A percentile compares a stretch with the other conserved stretches of the same genome.
Conservation (phyloP, 2,329 filamentous ascomycete species). For the Colletotrichum limetticola region DNA sequence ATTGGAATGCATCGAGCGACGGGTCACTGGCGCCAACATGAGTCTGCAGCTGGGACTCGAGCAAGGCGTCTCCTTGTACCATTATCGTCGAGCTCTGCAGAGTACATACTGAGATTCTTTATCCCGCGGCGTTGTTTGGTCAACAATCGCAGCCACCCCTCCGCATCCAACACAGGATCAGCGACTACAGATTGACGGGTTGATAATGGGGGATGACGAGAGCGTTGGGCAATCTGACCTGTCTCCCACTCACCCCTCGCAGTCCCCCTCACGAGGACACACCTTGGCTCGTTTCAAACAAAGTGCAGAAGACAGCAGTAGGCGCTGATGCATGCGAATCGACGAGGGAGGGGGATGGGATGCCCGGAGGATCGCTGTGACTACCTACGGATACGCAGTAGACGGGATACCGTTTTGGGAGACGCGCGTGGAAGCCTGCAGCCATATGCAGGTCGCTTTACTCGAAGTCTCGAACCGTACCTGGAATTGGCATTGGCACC, state of each 20-base stretch:
- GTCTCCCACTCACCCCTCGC: neutral
- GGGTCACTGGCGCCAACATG: constrained; percentile 7
- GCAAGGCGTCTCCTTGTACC: constrained; percentile 3
- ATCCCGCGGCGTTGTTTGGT: neutral
- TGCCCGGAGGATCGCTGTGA: neutral
- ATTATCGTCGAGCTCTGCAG: neutral
- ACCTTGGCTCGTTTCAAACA: constrained; percentile 30
- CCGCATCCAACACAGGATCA: neutral
- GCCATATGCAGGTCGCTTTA: constrained; percentile 19
- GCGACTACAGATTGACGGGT: neutral
- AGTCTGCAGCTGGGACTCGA: neutral
- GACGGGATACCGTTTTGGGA: constrained; percentile 23
- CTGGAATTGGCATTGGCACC: constrained; percentile 9
- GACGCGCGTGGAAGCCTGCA: constrained; percentile 21
- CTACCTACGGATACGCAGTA: neutral
- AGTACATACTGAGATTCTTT: neutral
- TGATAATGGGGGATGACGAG: constrained; percentile 4
- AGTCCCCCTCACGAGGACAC: neutral
- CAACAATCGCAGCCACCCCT: neutral
- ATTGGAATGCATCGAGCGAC: neutral
- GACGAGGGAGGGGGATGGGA: neutral
- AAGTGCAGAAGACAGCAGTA: neutral
- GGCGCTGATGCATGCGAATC: constrained; percentile 1
- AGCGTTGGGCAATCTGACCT: neutral
- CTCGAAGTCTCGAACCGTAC: constrained; percentile 8